Conservation (phyloP, 2,329 filamentous ascomycete species). For the Nemania diffusa region DNA sequence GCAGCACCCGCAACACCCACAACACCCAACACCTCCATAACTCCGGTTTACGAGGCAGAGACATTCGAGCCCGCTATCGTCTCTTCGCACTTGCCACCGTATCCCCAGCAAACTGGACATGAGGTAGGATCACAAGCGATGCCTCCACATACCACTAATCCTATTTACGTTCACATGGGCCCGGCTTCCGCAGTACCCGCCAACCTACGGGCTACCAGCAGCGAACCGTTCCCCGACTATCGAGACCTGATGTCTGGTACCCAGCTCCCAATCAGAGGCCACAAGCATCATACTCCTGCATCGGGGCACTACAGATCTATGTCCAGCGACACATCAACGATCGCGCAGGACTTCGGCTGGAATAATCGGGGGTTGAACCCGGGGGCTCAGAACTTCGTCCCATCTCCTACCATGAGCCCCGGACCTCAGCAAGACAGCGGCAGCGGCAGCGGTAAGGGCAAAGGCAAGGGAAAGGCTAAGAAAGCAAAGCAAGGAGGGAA, state of each 20-base stretch:
- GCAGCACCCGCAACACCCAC: background rate
- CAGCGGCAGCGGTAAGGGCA: background rate
- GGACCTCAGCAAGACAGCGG: background rate
- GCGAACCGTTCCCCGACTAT: conserved; percentile 40
- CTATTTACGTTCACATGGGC: background rate
- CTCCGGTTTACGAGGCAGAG: background rate
- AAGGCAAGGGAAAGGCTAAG: conserved; percentile 22
- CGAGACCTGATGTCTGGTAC: conserved; percentile 31
- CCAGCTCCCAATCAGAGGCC: background rate
- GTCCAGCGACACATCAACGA: conserved; percentile 15
- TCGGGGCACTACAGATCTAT: background rate
- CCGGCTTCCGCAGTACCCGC: background rate
- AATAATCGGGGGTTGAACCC: conserved; percentile 33
- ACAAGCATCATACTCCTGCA: background rate
- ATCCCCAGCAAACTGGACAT: background rate
- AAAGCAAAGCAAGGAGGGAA: conserved; percentile 2
- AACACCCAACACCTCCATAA: background rate
- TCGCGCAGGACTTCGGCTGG: background rate
- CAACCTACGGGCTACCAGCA: background rate
- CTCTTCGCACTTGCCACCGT: background rate
- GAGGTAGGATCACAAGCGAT: background rate
- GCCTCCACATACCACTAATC: background rate
- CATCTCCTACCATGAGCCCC: background rate
- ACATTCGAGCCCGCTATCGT: conserved; percentile 21
- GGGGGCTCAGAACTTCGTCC: conserved; percentile 34